phyloP scores from a whole-genome alignment of 495 filamentous ascomycete species.

The Trichoderma reesei region DNA sequence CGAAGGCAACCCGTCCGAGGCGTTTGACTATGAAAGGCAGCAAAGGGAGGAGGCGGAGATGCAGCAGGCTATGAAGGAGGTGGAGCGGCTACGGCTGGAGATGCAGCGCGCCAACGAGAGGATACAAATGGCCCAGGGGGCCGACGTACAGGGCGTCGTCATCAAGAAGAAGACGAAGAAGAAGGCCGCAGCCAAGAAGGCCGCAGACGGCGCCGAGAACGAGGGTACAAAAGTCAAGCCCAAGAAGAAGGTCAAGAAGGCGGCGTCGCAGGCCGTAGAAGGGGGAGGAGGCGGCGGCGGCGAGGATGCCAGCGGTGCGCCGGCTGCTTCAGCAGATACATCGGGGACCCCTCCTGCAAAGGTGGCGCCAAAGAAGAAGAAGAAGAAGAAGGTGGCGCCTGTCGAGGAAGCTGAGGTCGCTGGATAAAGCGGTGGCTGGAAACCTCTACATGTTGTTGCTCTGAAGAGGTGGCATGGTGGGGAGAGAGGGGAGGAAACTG shows the following conservation, averaged over 20 bases:
- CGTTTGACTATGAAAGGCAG: constrained; percentile 40
- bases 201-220: constrained; percentile 27
- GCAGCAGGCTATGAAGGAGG: constrained; percentile 71
- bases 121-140: constrained; percentile 59
- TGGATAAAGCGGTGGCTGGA: too few relatives aligned
- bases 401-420: constrained; percentile 13
- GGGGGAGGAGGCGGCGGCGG: background rate
- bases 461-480: too few relatives aligned
- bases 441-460: too few relatives aligned
- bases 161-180: constrained; percentile 72
- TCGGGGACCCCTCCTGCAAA: constrained; percentile 12
- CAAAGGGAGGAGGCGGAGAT: constrained; percentile 71
- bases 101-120: constrained; percentile 88
- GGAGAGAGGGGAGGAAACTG: too few relatives aligned
- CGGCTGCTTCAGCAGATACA: background rate
- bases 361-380: constrained; percentile 26
- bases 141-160: constrained; percentile 58
- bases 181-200: constrained; percentile 25
- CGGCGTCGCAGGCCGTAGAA: constrained; percentile 2
- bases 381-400: constrained; percentile 21
- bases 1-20: constrained; percentile 30
- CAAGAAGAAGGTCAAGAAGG: constrained; percentile 27
- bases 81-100: constrained; percentile 72
- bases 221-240: constrained; percentile 57
- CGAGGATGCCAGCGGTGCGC: constrained; percentile 6